These are phyloP conservation scores for Metschnikowia hibisci DNA, from an alignment of 805 yeast species.

Conservation along the genomic window DNA sequence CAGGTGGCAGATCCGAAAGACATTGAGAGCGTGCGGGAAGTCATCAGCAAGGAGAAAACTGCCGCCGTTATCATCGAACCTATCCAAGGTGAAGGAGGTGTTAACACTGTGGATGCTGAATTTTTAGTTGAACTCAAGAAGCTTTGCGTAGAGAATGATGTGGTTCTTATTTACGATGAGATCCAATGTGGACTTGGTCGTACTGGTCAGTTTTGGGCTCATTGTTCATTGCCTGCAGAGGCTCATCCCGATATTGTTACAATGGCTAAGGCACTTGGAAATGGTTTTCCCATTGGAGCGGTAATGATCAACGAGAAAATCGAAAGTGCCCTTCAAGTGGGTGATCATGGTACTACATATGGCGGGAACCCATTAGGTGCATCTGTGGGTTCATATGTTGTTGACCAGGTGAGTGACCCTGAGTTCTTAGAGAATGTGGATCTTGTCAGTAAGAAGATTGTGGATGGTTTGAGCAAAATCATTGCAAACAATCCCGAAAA, in stretches of 20 bases:
- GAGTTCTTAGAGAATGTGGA: slow-evolving; percentile 60
- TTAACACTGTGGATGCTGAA: slow-evolving; percentile 59
- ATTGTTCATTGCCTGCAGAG: slow-evolving; percentile 62
- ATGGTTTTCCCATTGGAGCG: slow-evolving; percentile 95
- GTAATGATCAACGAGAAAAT: slow-evolving; percentile 80
- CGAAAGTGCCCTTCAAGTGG: slow-evolving; percentile 69
- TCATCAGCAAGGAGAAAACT: slow-evolving; percentile 55
- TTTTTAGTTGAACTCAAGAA: slow-evolving; percentile 64
- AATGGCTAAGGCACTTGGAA: slow-evolving; percentile 93
- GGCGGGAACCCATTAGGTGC: slow-evolving; percentile 96
- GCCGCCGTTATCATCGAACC: slow-evolving; percentile 97
- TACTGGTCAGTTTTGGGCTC: slow-evolving; percentile 93
- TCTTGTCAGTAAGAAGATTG: slow-evolving; percentile 55
- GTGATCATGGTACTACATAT: slow-evolving; percentile 97
- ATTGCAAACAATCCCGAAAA: slow-evolving; percentile 55
- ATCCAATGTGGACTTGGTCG: slow-evolving; percentile 97
- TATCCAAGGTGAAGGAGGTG: slow-evolving; percentile 97
- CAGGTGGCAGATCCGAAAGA: slow-evolving; percentile 61
- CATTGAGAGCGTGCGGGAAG: slow-evolving; percentile 51
- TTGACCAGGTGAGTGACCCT: slow-evolving; percentile 59
- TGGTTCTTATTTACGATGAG: slow-evolving; percentile 84
- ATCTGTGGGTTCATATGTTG: slow-evolving; percentile 72
- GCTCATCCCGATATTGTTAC: slow-evolving; percentile 95
- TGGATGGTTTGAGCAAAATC: slow-evolving; percentile 45
- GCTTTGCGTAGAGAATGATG: slow-evolving; percentile 65